A percentile compares a stretch with the other conserved stretches of the same genome.
These are phyloP conservation scores for Thalassiosira profunda DNA, from an alignment of 108 stramenopile species.

Conservation along the genomic window DNA sequence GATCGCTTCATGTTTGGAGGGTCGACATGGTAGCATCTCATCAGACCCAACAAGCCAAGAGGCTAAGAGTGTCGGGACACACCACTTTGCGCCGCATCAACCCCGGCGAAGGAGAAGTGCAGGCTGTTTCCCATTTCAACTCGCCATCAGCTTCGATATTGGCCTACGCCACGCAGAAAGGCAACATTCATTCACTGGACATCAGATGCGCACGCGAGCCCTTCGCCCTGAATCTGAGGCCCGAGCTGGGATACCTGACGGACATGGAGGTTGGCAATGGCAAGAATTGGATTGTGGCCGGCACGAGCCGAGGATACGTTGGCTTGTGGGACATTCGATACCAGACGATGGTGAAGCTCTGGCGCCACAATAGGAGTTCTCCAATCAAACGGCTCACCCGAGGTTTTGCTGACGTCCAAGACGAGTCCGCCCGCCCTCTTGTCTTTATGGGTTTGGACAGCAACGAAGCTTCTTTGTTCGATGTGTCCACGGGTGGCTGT, in stretches of 20 bases:
- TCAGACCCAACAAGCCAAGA: slow-evolving; percentile 20
- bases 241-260: slow-evolving; percentile 91
- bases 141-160: slow-evolving; percentile 82
- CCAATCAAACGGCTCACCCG: slow-evolving; percentile 88
- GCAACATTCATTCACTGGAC: slow-evolving; percentile 85
- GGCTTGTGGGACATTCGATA: slow-evolving; percentile 86
- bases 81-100: slow-evolving; percentile 54
- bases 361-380: slow-evolving; percentile 85
- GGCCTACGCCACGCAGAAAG: slow-evolving; percentile 85
- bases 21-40: slow-evolving; percentile 69
- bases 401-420: slow-evolving; percentile 58
- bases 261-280: slow-evolving; percentile 88
- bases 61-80: slow-evolving; percentile 70
- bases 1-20: slow-evolving; percentile 90
- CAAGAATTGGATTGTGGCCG: slow-evolving; percentile 89
- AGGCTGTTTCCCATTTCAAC: slow-evolving; percentile 94
- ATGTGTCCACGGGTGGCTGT: slow-evolving; percentile 81
- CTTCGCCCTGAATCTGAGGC: slow-evolving; percentile 71
- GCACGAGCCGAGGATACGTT: slow-evolving; percentile 77
- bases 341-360: slow-evolving; percentile 84
- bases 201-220: slow-evolving; percentile 77
- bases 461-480: slow-evolving; percentile 95
- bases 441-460: slow-evolving; percentile 88
- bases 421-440: slow-evolving; percentile 66
- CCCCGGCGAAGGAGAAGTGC: slow-evolving; percentile 84